Evolutionary conservation across 176 grass and related monocot species (phyloP).

Genomic region (Rhynchospora breviuscula): DNA sequence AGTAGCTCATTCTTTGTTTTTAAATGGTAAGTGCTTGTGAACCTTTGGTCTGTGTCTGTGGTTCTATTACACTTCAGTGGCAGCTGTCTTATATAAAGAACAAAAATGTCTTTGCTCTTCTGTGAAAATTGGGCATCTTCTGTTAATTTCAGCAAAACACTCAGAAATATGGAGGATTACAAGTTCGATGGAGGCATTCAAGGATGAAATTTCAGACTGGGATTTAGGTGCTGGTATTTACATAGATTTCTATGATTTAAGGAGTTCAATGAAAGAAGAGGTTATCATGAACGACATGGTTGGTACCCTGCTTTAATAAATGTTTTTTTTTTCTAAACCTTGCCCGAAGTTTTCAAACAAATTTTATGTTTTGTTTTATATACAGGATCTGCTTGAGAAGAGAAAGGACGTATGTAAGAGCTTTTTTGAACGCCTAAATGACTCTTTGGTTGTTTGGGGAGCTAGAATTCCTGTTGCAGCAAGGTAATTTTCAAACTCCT

Average conservation of each 20-base stretch:
- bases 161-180: conserved; percentile 78
- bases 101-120: background rate
- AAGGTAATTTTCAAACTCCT: conserved; percentile 40
- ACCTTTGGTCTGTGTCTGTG: background rate
- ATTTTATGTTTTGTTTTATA: conserved; percentile 13
- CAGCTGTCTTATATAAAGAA: background rate
- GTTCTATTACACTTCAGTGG: background rate
- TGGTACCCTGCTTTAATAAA: conserved; percentile 4
- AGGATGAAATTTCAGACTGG: conserved; percentile 91
- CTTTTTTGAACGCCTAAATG: conserved; percentile 64
- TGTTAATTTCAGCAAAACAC: conserved; percentile 51
- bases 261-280: conserved; percentile 58
- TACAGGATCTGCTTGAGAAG: conserved; percentile 65
- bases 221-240: conserved; percentile 86
- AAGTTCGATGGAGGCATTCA: conserved; percentile 66
- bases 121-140: background rate
- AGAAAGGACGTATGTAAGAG: conserved; percentile 63
- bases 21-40: conserved; percentile 61
- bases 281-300: conserved; percentile 56
- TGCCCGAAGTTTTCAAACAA: background rate
- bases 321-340: background rate
- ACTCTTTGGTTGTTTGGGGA: conserved; percentile 76
- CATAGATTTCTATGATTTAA: conserved; percentile 67
- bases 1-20: conserved; percentile 74
- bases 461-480: conserved; percentile 75